Evolutionary conservation across 1,284 basidiomycete species (phyloP).

Genomic region (Peniophora sp.): DNA sequence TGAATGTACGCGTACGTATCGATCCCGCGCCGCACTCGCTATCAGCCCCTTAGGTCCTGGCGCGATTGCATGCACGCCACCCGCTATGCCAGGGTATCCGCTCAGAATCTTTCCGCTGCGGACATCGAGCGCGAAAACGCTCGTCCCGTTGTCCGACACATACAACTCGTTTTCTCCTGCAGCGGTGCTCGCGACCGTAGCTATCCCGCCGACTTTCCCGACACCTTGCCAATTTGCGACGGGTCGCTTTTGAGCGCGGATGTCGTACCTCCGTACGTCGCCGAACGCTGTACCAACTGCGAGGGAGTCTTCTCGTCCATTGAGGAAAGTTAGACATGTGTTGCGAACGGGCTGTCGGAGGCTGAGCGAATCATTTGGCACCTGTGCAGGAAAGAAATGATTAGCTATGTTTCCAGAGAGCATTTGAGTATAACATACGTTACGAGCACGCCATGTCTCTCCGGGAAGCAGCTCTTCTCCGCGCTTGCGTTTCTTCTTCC

Average conservation of each 20-base stretch:
- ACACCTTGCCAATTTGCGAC: slow-evolving; percentile 59
- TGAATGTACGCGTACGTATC: slow-evolving; percentile 69
- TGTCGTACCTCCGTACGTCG: slow-evolving; percentile 75
- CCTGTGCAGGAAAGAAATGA: slow-evolving; percentile 26
- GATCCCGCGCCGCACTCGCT: slow-evolving; percentile 58
- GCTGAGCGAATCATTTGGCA: slow-evolving; percentile 70
- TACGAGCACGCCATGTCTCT: slow-evolving; percentile 76
- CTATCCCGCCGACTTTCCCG: slow-evolving; percentile 62
- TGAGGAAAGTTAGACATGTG: slow-evolving; percentile 47
- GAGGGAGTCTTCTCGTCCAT: slow-evolving; percentile 40
- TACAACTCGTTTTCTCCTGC: slow-evolving; percentile 74
- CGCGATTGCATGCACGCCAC: slow-evolving; percentile 58
- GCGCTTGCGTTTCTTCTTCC: slow-evolving; percentile 63
- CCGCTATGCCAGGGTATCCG: slow-evolving; percentile 69
- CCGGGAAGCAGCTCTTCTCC: slow-evolving; percentile 53
- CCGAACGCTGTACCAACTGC: slow-evolving; percentile 74
- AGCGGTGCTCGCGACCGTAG: slow-evolving; percentile 49
- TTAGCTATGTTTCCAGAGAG: not conserved
- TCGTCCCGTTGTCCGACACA: slow-evolving; percentile 64
- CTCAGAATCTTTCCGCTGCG: slow-evolving; percentile 68
- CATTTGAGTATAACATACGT: slow-evolving; percentile 33
- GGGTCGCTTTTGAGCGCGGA: slow-evolving; percentile 63
- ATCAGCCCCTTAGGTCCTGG: slow-evolving; percentile 38
- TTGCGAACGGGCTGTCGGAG: slow-evolving; percentile 81
- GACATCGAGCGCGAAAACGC: slow-evolving; percentile 65